Percentiles rank a stretch among this genome's conserved stretches.
phyloP scores from a whole-genome alignment of 1,284 basidiomycete genomes.

The Rhodotorula sp. region DNA sequence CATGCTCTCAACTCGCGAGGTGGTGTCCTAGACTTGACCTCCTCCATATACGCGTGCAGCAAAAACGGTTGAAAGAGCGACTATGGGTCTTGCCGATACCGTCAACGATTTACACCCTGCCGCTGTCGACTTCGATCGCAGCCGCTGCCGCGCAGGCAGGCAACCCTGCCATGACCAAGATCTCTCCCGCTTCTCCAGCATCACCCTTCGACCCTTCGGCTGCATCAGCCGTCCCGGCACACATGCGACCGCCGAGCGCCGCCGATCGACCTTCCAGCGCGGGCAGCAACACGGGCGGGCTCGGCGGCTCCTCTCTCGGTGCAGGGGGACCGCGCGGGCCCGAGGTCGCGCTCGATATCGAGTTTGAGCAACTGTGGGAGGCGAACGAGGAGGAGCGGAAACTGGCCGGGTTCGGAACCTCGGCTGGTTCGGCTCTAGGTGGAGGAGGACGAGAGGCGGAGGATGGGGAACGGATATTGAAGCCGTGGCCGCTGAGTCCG shows the following conservation, averaged over 20 bases:
- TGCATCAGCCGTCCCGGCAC: background rate
- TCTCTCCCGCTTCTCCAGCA: slow-evolving; percentile 43
- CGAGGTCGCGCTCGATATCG: slow-evolving; percentile 61
- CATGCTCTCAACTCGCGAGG: background rate
- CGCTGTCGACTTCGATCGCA: slow-evolving; percentile 39
- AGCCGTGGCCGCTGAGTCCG: slow-evolving; percentile 18
- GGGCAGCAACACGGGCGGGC: background rate
- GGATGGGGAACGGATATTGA: background rate
- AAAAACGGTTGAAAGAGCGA: slow-evolving; percentile 85
- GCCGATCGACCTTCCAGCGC: background rate
- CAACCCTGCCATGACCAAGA: slow-evolving; percentile 36
- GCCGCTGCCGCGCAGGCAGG: slow-evolving; percentile 43
- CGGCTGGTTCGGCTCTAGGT: background rate
- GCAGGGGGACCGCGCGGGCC: slow-evolving; percentile 5
- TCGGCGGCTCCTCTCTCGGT: background rate
- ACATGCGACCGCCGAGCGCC: background rate
- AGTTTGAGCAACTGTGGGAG: slow-evolving; percentile 93
- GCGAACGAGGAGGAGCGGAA: slow-evolving; percentile 75
- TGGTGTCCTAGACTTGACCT: background rate
- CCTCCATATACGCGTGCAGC: slow-evolving; percentile 48
- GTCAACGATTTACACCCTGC: slow-evolving; percentile 47
- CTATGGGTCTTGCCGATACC: slow-evolving; percentile 80
- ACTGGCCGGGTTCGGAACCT: slow-evolving; percentile 6
- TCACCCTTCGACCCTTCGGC: slow-evolving; percentile 40
- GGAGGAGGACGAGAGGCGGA: background rate